phyloP scores from a whole-genome alignment of 169 alveolate genomes.

The Eimeria zaria region DNA sequence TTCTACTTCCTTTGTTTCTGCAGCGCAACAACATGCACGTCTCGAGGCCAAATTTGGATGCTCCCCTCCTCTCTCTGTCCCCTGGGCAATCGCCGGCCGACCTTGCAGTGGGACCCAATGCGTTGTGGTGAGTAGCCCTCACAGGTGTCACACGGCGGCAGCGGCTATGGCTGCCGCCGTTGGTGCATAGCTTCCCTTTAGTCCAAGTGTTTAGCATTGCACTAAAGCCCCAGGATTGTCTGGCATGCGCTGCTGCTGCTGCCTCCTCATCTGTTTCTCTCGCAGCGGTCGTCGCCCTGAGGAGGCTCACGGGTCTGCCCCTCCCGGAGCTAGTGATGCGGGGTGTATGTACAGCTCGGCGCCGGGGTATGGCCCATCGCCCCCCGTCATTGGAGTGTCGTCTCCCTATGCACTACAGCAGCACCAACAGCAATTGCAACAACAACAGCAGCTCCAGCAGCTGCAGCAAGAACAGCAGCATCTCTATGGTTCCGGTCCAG shows the following conservation, averaged over 20 bases:
- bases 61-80: slow-evolving; percentile 51
- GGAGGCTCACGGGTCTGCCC: slow-evolving; percentile 48
- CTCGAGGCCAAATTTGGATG: slow-evolving; percentile 75
- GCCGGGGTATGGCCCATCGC: slow-evolving; percentile 42
- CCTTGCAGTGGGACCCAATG: slow-evolving; percentile 11
- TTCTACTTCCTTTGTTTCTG: neutral
- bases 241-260: neutral
- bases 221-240: neutral
- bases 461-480: slow-evolving; percentile 61
- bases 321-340: slow-evolving; percentile 26
- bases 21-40: slow-evolving; percentile 83
- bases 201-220: neutral
- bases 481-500: slow-evolving; percentile 41
- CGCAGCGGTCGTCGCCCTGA: slow-evolving; percentile 48
- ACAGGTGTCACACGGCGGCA: neutral
- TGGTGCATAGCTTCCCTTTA: neutral
- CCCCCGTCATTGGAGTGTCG: slow-evolving; percentile 61
- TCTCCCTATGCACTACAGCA: slow-evolving; percentile 75
- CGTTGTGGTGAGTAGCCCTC: slow-evolving; percentile 25
- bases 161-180: neutral
- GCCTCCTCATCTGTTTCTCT: neutral
- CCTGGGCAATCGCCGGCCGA: slow-evolving; percentile 46
- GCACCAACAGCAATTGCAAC: slow-evolving; percentile 50
- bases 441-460: slow-evolving; percentile 69
- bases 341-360: slow-evolving; percentile 75